Base-by-base conservation (phyloP, 345 rosid genomes). In the Populus tremula region DNA sequence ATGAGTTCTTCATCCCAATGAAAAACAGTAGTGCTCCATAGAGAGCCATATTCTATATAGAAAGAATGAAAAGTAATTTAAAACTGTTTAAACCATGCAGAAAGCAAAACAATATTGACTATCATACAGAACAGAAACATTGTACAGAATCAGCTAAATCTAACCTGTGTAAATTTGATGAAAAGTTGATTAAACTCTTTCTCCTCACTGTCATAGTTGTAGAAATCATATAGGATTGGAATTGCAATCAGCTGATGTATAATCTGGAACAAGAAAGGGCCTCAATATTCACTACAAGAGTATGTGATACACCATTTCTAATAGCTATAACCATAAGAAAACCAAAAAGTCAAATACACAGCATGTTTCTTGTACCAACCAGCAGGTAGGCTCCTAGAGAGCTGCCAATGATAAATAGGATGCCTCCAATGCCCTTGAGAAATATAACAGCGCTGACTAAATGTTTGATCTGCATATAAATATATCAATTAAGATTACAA, bases 401-500 rank as follows among this genome's bases (percentile, higher is more conserved):
- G 79, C 87, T 89, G 74, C 94, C 96, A 33, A 89, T 84, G 47
- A 94, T 89, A 75, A 94, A 92, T 27, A 92, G 86, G 76, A 92
- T 75, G 78, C 94, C 91, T 62, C 96, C 97, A 2, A 80, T 65
- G 77, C 96, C 96, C 87, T 94, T 89, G 38, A 91, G 69, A 67
- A 77, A 80, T 65, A 87, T 43, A 53, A 75, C 76, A 71, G 89
- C 50, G 4, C 80, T 81, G 65, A 43, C 27, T 18, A 74, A 6
- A 25, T 62, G 39, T 63, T 74, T 62, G 69, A 74, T 41, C 69
- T 63, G 43, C 29, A 20, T 23, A 56, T 74, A 5, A 4, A 27
- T 29, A 33, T 36, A 63, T 43, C 25, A 39, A 3, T 21, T 35
- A 62, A 74, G 43, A 41, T 63, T 13, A 31, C 38, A 41, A 25